phyloP scores from a whole-genome alignment of 352 stramenopile species.

The Phytopythium chamaehyphon region DNA sequence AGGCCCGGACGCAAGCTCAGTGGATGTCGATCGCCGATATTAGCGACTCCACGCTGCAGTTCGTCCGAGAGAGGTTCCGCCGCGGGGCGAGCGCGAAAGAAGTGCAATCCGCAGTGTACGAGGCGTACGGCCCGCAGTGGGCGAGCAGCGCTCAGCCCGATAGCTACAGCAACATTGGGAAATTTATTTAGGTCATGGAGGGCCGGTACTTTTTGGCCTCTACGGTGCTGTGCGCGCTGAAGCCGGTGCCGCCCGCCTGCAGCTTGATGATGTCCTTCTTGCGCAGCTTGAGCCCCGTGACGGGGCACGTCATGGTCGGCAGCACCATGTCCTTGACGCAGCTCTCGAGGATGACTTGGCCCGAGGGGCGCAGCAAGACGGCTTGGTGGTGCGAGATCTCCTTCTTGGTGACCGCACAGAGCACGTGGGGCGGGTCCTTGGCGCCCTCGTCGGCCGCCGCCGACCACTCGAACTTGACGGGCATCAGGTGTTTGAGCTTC shows the following conservation, averaged over 20 bases:
- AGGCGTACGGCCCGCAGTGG: constrained; percentile 40
- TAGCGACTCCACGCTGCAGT: constrained; percentile 47
- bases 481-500: constrained; percentile 88
- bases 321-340: constrained; percentile 83
- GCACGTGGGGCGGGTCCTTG: constrained; percentile 33
- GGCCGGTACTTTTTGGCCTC: constrained; percentile 87
- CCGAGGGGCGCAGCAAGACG: constrained; percentile 75
- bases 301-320: constrained; percentile 81
- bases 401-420: constrained; percentile 82
- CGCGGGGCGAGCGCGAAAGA: constrained; percentile 9
- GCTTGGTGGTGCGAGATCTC: constrained; percentile 74
- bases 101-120: constrained; percentile 44
- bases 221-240: constrained; percentile 82
- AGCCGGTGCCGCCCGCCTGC: constrained; percentile 69
- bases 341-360: constrained; percentile 73
- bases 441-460: constrained; percentile 9
- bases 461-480: constrained; percentile 79
- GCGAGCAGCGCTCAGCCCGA: constrained; percentile 31
- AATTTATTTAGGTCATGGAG: constrained; percentile 75
- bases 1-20: constrained; percentile 5
- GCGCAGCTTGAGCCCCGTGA: constrained; percentile 78
- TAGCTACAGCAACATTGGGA: constrained; percentile 37
- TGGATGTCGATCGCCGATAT: constrained; percentile 49
- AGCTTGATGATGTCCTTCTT: constrained; percentile 86
- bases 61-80: constrained; percentile 42